phyloP scores from a whole-genome alignment of 2,329 filamentous ascomycete species.

The Hypoxylon rubiginosum region DNA sequence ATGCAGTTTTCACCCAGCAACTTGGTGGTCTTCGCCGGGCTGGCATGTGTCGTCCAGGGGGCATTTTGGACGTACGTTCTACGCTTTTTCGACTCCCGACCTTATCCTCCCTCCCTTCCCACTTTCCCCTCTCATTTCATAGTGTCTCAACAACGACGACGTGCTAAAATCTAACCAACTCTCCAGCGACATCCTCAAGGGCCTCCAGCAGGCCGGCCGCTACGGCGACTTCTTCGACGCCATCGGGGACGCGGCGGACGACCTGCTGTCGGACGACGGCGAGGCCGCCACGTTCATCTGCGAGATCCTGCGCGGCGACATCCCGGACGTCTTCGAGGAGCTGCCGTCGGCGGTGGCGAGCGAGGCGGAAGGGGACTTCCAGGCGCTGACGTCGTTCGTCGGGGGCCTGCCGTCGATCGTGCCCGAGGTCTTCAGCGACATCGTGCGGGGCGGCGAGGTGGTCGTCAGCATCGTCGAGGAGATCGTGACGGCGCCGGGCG shows the following conservation, averaged over 20 bases:
- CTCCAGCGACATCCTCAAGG: not conserved
- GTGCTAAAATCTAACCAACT: not conserved
- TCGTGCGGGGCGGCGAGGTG: slow-evolving; percentile 1
- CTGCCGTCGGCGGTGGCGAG: not conserved
- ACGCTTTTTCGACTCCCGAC: not conserved
- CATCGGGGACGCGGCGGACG: not conserved
- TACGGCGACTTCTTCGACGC: not conserved
- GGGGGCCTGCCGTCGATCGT: not conserved
- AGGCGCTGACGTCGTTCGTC: not conserved
- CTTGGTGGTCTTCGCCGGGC: not conserved
- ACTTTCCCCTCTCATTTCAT: not conserved
- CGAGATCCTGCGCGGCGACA: not conserved
- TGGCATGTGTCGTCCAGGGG: not conserved
- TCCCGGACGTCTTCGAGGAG: not conserved
- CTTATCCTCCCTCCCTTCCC: not conserved
- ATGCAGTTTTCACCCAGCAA: not conserved
- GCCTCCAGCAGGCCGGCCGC: not conserved
- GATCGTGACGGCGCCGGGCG: not conserved
- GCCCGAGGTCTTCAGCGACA: not conserved
- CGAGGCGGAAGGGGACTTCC: not conserved
- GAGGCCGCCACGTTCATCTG: not conserved
- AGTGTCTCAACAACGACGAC: not conserved
- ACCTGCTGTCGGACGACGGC: not conserved
- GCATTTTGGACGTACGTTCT: not conserved
- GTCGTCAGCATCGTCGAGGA: slow-evolving; percentile 1